phyloP scores from a whole-genome alignment of 78 protist genomes.

The slime mould (Dictyostelium discoideum) region dicty_2.7 NC_007088.5:3384501-3385000 shows the following conservation, averaged over 20 bases:
- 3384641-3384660: conserved; percentile 21
- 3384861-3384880: neutral
- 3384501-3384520: too few relatives aligned
- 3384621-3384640: neutral
- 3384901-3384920: neutral
- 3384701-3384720: neutral
- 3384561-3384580: neutral
- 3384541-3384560: neutral
- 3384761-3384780: neutral
- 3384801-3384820: neutral
- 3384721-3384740: neutral
- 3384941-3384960: conserved; percentile 11
- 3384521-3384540: too few relatives aligned
- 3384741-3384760: neutral
- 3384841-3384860: neutral
- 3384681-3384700: conserved; percentile 17
- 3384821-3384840: neutral
- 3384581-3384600: conserved; percentile 15
- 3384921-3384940: conserved; percentile 24
- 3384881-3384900: neutral
- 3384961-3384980: neutral
- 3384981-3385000: neutral
- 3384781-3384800: neutral
- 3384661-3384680: conserved; percentile 31
- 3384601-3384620: neutral